Conservation (phyloP, 2,329 filamentous ascomycete species). For the Tolypocladium pustulatum region DNA sequence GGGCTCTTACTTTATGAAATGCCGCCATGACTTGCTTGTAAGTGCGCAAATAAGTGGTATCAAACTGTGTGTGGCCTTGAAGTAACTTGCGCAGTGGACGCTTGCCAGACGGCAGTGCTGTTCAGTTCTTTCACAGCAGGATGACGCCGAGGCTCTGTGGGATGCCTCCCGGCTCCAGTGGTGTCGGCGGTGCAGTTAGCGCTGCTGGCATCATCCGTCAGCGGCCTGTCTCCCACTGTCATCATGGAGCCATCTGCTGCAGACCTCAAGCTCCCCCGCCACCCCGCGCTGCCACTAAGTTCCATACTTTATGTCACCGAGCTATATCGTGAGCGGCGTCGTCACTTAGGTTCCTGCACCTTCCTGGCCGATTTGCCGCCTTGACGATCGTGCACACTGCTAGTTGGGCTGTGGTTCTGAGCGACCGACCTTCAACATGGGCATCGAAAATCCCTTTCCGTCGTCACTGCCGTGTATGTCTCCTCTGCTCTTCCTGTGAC, state of each 20-base stretch:
- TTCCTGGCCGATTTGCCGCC: background rate
- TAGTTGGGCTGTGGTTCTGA: background rate
- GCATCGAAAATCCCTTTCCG: slow-evolving; percentile 56
- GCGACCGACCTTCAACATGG: slow-evolving; percentile 29
- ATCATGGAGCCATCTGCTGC: background rate
- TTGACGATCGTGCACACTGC: background rate
- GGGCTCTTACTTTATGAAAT: no score
- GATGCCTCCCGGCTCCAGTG: background rate
- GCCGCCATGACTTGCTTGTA: background rate
- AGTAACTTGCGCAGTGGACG: background rate
- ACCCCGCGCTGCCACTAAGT: background rate
- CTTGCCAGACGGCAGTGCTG: background rate
- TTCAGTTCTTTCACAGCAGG: no score
- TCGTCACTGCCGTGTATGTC: slow-evolving; percentile 58
- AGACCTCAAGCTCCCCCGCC: background rate
- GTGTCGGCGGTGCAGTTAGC: background rate
- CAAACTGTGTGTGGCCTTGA: background rate
- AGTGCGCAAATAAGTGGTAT: no score
- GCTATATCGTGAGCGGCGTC: background rate
- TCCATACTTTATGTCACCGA: background rate
- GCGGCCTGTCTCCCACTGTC: background rate
- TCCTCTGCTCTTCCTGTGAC: background rate
- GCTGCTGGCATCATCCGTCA: background rate
- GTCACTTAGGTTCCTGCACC: background rate
- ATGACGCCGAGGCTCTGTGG: background rate